These are phyloP conservation scores for Cichorium intybus DNA, from an alignment of 140 eudicot genomes.

Conservation along the genomic window DNA sequence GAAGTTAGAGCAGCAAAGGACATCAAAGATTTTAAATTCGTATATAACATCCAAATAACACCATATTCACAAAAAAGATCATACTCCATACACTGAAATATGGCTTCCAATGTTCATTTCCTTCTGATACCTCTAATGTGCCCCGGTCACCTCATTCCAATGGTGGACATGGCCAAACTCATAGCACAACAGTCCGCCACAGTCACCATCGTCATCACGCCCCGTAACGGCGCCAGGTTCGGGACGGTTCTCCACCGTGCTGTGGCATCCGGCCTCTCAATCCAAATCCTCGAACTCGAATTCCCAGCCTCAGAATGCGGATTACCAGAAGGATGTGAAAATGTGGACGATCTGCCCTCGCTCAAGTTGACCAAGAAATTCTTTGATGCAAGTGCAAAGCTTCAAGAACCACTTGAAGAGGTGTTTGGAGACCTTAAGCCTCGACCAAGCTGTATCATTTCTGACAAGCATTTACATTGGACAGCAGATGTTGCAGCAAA, in stretches of 20 bases:
- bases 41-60: background rate
- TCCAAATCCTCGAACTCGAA: conserved; percentile 33
- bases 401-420: conserved; percentile 42
- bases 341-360: conserved; percentile 41
- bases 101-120: conserved; percentile 50
- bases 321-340: conserved; percentile 58
- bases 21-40: background rate
- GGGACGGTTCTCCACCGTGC: conserved; percentile 38
- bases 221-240: conserved; percentile 22
- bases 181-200: conserved; percentile 33
- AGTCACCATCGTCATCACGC: conserved; percentile 36
- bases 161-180: conserved; percentile 42
- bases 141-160: conserved; percentile 72
- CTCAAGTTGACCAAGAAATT: conserved; percentile 21
- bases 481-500: background rate
- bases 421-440: conserved; percentile 12
- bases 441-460: background rate
- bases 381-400: conserved; percentile 29
- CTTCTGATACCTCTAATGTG: conserved; percentile 58
- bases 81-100: conserved; percentile 3
- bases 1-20: background rate
- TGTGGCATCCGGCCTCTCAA: conserved; percentile 32
- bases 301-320: conserved; percentile 50
- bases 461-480: background rate
- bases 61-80: background rate